These are phyloP conservation scores for Pistacia integerrima DNA, from an alignment of 345 rosid species.

Conservation along the genomic window DNA sequence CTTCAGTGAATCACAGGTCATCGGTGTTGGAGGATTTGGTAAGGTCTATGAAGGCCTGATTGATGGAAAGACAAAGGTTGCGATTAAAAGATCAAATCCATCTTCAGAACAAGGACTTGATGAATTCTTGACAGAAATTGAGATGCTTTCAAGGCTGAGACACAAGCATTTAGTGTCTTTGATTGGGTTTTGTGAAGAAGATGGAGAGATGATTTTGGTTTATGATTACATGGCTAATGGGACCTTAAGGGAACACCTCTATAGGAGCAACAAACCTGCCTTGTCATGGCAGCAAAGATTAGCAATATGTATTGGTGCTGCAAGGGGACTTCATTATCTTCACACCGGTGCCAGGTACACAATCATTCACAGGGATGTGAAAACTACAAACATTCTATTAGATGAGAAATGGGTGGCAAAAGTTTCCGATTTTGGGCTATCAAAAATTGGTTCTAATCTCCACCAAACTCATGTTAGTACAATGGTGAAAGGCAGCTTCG, in stretches of 20 bases:
- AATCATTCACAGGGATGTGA: conserved; percentile 71
- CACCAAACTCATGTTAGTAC: conserved; percentile 60
- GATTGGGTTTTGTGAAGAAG: conserved; percentile 70
- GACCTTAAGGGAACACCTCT: conserved; percentile 58
- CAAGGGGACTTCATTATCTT: conserved; percentile 70
- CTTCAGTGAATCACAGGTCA: conserved; percentile 49
- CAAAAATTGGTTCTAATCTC: conserved; percentile 54
- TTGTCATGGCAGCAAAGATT: conserved; percentile 58
- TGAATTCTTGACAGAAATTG: conserved; percentile 66
- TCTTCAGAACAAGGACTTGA: conserved; percentile 61
- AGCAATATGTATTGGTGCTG: conserved; percentile 71
- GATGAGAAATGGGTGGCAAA: conserved; percentile 73
- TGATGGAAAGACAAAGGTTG: conserved; percentile 50
- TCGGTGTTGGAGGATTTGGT: conserved; percentile 73
- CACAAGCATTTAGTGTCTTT: conserved; percentile 69
- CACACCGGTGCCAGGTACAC: conserved; percentile 67
- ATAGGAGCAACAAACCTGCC: conserved; percentile 34
- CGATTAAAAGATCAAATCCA: conserved; percentile 68
- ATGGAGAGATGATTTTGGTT: conserved; percentile 62
- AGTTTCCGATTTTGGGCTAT: conserved; percentile 70
- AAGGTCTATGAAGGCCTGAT: conserved; percentile 58
- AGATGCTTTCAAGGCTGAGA: conserved; percentile 69
- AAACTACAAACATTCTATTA: conserved; percentile 66
- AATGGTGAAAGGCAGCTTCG: conserved; percentile 68
- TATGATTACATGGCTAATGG: conserved; percentile 72